Base-by-base conservation (phyloP, 768 basidiomycete genomes). In the Pleurotus salmoneostramineus region DNA sequence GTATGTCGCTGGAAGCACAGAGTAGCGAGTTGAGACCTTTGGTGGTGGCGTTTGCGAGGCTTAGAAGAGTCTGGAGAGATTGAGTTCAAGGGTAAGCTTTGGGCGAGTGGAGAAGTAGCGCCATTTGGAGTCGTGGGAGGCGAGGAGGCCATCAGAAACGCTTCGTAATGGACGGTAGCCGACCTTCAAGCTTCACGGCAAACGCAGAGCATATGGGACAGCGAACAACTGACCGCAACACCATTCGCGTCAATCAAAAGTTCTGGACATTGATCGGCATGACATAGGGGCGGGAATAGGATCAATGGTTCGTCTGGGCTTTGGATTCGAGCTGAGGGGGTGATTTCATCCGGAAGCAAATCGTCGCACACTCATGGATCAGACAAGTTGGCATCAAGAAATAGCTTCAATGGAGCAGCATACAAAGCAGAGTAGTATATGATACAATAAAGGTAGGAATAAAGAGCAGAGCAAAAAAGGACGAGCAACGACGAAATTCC, bases 101-200 rank as follows among this genome's bases (percentile, higher is more conserved):
- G n/a, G 36, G 36, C 33, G 12, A 34, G 50, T 51, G 50, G 50
- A 51, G 50, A 35, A 8, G 14, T 51, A 35, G 11, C 32, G 27
- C 32, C 50, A 51, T 51, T 17, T 51, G 50, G 50, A 10, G 36
- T 50, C 44, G 33, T 51, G 50, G 50, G 50, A 51, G 6, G 50
- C 50, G 3, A 27, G 21, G 21, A 27, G 21, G 21, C 21, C 21
- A 51, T 37, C 44, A 45, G 15, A 45, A 17, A 45, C 21, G 21
- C 21, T 27, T 27, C 21, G 21, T 27, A 27, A 27, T 27, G 17
- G 17, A 15, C 44, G 6, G 10, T 17, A 45, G 44, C 44, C 15
- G 44, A 17, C 12, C n/a, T 45, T 45, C 44, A 6, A 17, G 1
- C n/a, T 45, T 45, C 44, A 6, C 44, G 15, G 44, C 12, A n/a